A percentile compares a stretch with the other conserved stretches of the same genome.
Conservation (phyloP, 2,329 filamentous ascomycete genomes). For the Dactylellina cionopaga region DNA sequence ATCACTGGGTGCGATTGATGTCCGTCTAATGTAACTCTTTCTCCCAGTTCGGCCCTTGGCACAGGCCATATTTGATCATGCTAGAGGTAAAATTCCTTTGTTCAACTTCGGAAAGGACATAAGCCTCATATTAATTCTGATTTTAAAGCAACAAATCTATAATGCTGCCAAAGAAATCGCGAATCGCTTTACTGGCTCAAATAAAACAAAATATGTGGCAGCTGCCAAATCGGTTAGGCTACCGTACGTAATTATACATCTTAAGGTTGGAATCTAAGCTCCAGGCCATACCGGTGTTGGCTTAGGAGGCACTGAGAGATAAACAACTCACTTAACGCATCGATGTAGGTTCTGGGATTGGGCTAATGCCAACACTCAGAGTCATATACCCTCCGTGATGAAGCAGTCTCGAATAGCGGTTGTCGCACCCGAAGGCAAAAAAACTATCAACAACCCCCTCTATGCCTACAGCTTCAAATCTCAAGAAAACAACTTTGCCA, state of each 20-base stretch:
- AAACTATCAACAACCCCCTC: constrained; percentile 5
- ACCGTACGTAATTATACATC: constrained; percentile 43
- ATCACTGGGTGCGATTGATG: no score
- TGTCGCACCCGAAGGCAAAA: constrained; percentile 15
- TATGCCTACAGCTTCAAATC: constrained; percentile 2
- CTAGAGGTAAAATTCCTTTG: constrained; percentile 54
- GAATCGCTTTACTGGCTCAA: constrained; percentile 45
- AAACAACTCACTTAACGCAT: no score
- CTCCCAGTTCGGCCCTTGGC: constrained; percentile 56
- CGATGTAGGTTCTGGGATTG: constrained; percentile 56
- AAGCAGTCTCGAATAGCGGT: constrained; percentile 30
- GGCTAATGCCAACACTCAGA: constrained; percentile 33
- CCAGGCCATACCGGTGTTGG: no score
- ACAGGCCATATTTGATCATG: constrained; percentile 57
- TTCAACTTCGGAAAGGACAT: neutral
- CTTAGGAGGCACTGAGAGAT: no score
- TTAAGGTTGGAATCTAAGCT: neutral
- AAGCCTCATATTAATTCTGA: neutral
- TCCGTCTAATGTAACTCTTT: neutral
- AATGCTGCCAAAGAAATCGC: constrained; percentile 41
- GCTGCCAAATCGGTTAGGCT: constrained; percentile 52
- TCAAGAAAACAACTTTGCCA: no score
- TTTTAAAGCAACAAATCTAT: constrained; percentile 53
- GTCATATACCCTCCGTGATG: constrained; percentile 48
- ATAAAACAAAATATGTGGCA: constrained; percentile 48